Evolutionary conservation across 495 filamentous ascomycete genomes (phyloP).

Genomic region (Rostrohypoxylon terebratum): DNA sequence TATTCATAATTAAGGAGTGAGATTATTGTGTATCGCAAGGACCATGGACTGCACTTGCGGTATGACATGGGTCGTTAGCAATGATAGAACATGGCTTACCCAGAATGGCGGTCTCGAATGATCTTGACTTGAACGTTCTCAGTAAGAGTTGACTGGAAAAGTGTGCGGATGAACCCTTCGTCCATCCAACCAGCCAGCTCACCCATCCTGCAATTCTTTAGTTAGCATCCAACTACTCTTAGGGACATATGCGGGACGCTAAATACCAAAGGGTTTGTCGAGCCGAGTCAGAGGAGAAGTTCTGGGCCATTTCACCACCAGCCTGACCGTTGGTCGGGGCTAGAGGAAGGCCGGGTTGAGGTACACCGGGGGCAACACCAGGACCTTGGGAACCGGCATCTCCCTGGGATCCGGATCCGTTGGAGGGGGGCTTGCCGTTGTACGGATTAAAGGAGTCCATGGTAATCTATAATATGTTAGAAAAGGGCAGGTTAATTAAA

Average conservation of each 20-base stretch:
- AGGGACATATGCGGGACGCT: neutral
- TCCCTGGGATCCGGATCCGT: conserved; percentile 49
- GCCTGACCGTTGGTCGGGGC: conserved; percentile 47
- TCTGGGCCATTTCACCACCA: conserved; percentile 38
- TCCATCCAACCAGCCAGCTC: conserved; percentile 99
- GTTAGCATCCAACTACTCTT: conserved; percentile 22
- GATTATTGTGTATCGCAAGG: neutral
- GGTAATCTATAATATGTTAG: conserved; percentile 37
- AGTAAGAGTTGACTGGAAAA: conserved; percentile 86
- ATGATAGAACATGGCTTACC: conserved; percentile 67
- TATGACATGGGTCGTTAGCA: neutral
- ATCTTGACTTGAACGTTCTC: conserved; percentile 99
- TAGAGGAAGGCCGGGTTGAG: conserved; percentile 42
- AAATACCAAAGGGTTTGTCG: conserved; percentile 60
- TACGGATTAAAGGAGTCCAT: conserved; percentile 54
- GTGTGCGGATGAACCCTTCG: conserved; percentile 95
- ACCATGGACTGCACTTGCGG: conserved; percentile 7
- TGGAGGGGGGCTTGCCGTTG: conserved; percentile 48
- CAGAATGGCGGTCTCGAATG: conserved; percentile 99
- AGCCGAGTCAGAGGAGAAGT: conserved; percentile 45
- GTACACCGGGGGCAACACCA: conserved; percentile 43
- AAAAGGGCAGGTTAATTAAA: neutral
- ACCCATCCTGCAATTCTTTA: conserved; percentile 83
- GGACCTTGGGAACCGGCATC: conserved; percentile 47
- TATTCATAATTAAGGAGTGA: neutral